Evolutionary conservation across 1,139 yeast species (phyloP), one percentile per base, ranked within the genome.

Genomic region (Blastobotrys arbuscula): DNA sequence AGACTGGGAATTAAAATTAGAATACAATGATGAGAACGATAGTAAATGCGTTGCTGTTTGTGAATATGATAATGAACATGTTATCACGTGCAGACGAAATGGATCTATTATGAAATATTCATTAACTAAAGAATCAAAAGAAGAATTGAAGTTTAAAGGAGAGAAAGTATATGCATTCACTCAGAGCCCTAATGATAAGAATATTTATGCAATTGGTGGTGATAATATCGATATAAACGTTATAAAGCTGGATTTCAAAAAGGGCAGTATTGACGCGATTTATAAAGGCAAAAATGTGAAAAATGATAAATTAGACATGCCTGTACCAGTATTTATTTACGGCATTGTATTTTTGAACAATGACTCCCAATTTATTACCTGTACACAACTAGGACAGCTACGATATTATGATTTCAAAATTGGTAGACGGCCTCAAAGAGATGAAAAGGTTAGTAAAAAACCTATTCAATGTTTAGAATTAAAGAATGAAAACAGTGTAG

Each of bases 361-460:
- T 6, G 42, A 37, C 3, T 50, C 48, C 20, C 12, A 16, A 4
- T 67, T 87, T 35, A 68, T 84, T 10, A 78, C 88, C 0, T 77
- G 82, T 2, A 86, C 96, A 1, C 71, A 76, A 52, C 77, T 80
- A 56, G 95, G 95, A 0, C 84, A 84, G 34, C 43, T 69, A 18
- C 61, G 75, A 16, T 50, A 61, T 16, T 71, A 71, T 55, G 66
- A 68, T 37, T 58, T 67, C 2, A 43, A 52, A 4, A 59, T 43
- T 30, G 67, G 59, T 43, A 59, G 60, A 26, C 59, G 66, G 28
- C 70, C 71, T 9, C 40, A 49, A 12, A 33, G 52, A 15, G 58
- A 59, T 42, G 44, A 47, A 28, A 55, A 59, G 47, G 56, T 56
- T 2, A 50, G 59, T 19, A 55, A 55, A 8, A 54, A 53, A 20